Evolutionary conservation across 768 basidiomycete species (phyloP), one percentile per base, ranked within the genome.

Genomic region (Gelatoporia subvermispora): DNA sequence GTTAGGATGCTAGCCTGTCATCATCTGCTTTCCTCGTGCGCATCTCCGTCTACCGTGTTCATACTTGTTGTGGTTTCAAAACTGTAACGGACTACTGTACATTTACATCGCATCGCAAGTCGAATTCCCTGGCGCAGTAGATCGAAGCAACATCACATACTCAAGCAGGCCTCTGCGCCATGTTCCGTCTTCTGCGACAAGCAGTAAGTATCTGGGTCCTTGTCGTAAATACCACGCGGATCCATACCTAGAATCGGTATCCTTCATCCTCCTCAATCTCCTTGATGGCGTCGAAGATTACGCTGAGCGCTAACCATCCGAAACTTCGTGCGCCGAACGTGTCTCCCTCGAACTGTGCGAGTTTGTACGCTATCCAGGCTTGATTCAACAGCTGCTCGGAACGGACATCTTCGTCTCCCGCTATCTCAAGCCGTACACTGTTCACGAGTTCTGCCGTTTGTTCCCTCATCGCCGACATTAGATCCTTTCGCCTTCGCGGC

Each of bases 291-390:
- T 83, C 82, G 49, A 85, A 84, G 34, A 82, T 68, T 4, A 71
- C 70, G 2, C 78, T 76, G 28, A 85, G 64, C 4, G 78, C 73
- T 18, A 86, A 59, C 77, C 79, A 85, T 20, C 75, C 72, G 60
- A 84, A 85, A 58, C 78, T 82, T 45, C 74, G 71, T 21, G 78
- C 79, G 0, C 82, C 84, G 52, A 83, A 84, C 9, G 55, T 51
- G 13, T 65, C 60, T n/a, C 61, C 56, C 41, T 65, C 41, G 2
- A 65, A 49, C 8, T 66, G 57, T 0, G 76, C 70, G 10, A 82
- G 51, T 47, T 71, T 59, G 73, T 78, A 85, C 2, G 81, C 79
- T 2, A 74, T 59, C 82, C 80, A 85, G 8, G 75, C 74, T 4
- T 72, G 65, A 45, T 67, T 50, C 38, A 85, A 64, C 50, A 70